Conservation (phyloP, 148 eudicot species). For the Heliamphora exappendiculata region DNA sequence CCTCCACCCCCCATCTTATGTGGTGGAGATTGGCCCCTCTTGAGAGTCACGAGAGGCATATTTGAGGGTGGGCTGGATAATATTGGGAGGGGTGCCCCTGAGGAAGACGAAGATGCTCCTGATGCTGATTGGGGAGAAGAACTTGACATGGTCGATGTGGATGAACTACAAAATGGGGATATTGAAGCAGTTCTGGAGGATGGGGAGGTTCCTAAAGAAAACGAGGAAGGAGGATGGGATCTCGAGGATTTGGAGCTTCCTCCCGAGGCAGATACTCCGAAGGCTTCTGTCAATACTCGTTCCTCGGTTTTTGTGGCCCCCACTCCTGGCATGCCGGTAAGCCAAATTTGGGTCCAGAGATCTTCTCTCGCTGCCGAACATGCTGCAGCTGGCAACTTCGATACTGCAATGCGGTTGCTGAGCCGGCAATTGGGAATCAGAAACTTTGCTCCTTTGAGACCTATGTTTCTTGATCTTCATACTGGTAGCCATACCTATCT, state of each 20-base stretch:
- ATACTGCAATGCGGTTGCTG: constrained; percentile 81
- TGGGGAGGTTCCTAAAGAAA: constrained; percentile 39
- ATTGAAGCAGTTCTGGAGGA: constrained; percentile 26
- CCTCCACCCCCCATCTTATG: constrained; percentile 57
- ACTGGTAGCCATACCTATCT: constrained; percentile 70
- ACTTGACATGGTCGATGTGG: constrained; percentile 45
- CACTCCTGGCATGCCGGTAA: constrained; percentile 77
- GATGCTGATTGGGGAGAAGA: constrained; percentile 65
- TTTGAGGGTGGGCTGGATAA: constrained; percentile 58
- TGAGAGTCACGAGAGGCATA: constrained; percentile 65
- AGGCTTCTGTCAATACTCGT: constrained; percentile 39
- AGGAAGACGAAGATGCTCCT: constrained; percentile 50
- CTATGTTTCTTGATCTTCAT: constrained; percentile 70
- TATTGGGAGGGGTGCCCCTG: constrained; percentile 35
- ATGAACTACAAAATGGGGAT: constrained; percentile 36
- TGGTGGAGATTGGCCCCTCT: constrained; percentile 73
- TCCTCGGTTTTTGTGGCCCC: constrained; percentile 57
- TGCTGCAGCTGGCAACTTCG: constrained; percentile 93
- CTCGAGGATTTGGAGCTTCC: constrained; percentile 94
- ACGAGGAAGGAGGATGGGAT: constrained; percentile 87
- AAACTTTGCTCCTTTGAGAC: constrained; percentile 68
- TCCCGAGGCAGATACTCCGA: constrained; percentile 79
- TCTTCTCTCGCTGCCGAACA: constrained; percentile 94
- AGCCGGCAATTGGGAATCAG: constrained; percentile 77
- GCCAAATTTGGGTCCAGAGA: constrained; percentile 86